Evolutionary conservation across 2,329 filamentous ascomycete species (phyloP).

Genomic region (Trichoderma sp.): DNA sequence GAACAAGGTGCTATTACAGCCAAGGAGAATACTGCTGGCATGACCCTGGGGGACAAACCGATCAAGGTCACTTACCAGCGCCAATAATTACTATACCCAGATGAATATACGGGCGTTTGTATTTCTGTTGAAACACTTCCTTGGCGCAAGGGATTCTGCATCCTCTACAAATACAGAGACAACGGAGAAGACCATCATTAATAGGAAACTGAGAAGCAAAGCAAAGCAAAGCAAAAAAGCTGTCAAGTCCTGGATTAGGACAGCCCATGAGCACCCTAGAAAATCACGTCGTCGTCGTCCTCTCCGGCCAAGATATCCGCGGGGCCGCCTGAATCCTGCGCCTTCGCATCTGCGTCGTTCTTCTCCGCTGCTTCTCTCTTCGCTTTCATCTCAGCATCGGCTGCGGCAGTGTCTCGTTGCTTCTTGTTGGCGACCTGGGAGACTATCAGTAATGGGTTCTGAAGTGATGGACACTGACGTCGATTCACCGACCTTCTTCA

Average conservation of each 20-base stretch:
- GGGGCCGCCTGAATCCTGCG: conserved; percentile 43
- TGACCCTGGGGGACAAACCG: conserved; percentile 72
- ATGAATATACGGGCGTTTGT: conserved; percentile 14
- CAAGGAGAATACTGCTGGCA: conserved; percentile 89
- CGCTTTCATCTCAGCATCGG: conserved; percentile 74
- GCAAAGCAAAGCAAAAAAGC: conserved; percentile 16
- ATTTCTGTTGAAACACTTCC: conserved; percentile 2
- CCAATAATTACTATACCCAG: conserved; percentile 56
- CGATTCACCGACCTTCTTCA: conserved; percentile 70
- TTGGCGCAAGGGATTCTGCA: not conserved
- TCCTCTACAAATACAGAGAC: conserved; percentile 13
- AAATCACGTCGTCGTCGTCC: conserved; percentile 85
- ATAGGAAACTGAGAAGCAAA: conserved; percentile 5
- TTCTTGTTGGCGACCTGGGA: conserved; percentile 76
- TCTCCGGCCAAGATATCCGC: conserved; percentile 72
- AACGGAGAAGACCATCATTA: too few species aligned
- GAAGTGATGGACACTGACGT: not conserved
- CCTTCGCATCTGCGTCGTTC: conserved; percentile 41
- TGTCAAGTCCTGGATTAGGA: not conserved
- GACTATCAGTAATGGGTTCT: not conserved
- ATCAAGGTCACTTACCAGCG: conserved; percentile 97
- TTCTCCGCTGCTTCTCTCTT: conserved; percentile 60
- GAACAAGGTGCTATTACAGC: conserved; percentile 88
- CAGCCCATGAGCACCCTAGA: conserved; percentile 51
- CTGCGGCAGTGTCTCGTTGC: conserved; percentile 71